Evolutionary conservation across 331 rosid genomes (phyloP), one percentile per base, ranked within the genome.

Genomic region (Erythrophleum ivorense): DNA sequence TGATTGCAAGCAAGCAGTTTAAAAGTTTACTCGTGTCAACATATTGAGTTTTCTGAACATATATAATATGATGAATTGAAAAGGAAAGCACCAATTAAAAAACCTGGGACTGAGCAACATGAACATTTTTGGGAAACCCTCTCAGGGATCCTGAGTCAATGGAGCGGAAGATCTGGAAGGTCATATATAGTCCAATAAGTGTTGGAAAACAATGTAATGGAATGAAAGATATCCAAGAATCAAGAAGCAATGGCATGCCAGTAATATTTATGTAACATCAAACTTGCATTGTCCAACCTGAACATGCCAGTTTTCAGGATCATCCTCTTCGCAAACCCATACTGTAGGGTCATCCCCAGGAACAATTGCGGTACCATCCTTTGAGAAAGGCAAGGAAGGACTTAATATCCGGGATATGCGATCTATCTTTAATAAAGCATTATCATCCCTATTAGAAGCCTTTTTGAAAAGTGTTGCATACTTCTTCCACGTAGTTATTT

Each of bases 371-470:
- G 78, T 12, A 11, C 29, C 12, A 0, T 83, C 80, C 70, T 46
- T 80, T 49, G 86, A 59, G 77, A 49, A 15, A 46, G 75, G 40
- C 36, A 43, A 1, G 18, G 83, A 19, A 85, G 98, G 98, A 82
- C 97, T 90, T 82, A 87, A 80, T 86, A 92, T 92, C 97, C 98
- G 92, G 3, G 98, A 94, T 78, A 92, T 92, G 46, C 97, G 97
- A 69, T 79, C 92, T 76, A 94, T 85, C 88, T 87, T 87, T 78
- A 94, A 73, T 46, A 94, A 88, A 58, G 97, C 68, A 65, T 24
- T 1, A 24, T 24, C 29, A 24, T 0, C 0, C 29, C 29, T 0
- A 24, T 1, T 0, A 24, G 29, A 24, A 24, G 29, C 29, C 29
- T 1, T 24, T 24, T 1, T 24, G 29, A 1, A 24, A 24, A 24